Conservation (phyloP, 176 grass and related monocot genomes). For the Avena insularis region DNA sequence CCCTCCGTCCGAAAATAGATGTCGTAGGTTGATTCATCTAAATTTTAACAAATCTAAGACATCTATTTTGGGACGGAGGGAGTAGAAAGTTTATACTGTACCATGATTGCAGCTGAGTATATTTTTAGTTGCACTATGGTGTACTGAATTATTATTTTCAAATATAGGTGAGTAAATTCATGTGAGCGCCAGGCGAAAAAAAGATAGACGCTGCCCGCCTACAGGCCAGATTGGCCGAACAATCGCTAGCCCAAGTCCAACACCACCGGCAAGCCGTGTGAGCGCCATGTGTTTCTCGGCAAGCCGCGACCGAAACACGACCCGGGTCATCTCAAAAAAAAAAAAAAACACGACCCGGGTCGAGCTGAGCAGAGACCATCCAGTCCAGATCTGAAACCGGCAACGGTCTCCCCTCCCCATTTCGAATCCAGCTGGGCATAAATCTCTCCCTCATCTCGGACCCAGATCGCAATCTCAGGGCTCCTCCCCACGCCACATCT, state of each 20-base stretch:
- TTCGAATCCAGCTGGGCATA: conserved; percentile 32
- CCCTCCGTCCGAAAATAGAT: too few relatives aligned
- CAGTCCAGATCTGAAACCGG: conserved; percentile 23
- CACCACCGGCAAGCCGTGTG: neutral
- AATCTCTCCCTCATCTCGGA: conserved; percentile 10
- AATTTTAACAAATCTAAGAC: too few relatives aligned
- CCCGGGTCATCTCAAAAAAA: neutral
- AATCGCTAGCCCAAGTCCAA: neutral
- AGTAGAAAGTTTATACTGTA: too few relatives aligned
- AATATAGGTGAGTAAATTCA: too few relatives aligned
- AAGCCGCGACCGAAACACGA: neutral
- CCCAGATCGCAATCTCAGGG: conserved; percentile 25
- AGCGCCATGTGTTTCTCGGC: neutral
- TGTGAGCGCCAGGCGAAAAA: too few relatives aligned
- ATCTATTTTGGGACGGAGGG: too few relatives aligned
- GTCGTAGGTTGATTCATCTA: too few relatives aligned
- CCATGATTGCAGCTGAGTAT: too few relatives aligned
- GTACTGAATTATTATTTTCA: too few relatives aligned
- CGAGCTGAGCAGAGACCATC: neutral
- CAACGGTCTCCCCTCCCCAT: conserved; percentile 25
- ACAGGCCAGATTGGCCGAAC: too few relatives aligned
- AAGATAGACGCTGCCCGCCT: too few relatives aligned
- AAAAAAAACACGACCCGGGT: neutral
- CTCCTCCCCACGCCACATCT: neutral
- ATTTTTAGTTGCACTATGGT: too few relatives aligned